Base-by-base conservation (phyloP, 495 filamentous ascomycete species). In the Chaetomium fimeti region DNA sequence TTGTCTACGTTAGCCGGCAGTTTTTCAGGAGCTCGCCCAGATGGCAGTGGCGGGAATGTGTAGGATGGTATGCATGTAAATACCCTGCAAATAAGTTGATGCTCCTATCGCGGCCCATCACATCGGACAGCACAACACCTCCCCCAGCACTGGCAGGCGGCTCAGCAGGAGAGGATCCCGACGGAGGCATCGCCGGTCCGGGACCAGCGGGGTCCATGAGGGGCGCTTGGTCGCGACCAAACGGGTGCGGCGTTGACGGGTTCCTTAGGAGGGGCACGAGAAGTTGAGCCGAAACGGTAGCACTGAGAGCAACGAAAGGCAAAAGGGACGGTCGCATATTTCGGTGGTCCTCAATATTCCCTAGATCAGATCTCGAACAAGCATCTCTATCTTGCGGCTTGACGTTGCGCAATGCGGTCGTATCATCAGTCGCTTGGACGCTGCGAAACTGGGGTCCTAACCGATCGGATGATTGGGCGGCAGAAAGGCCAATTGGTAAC, bases 81-180 rank as follows among this genome's bases (percentile, higher is more conserved):
- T 57, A 71, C 58, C 87, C 87, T 25, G 92, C 90, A 75, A 97
- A 98, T 63, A 96, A 89, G 64, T 92, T 93, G 72, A 98, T 92
- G 56, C 77, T 83, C 63, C 87, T 87, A 56, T 91, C 88, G 66
- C 87, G 87, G 16, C 90, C 90, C 66, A 98, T 87, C 18, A 97
- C 88, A 71, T 98, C 95, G 25, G 90, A 89, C 54, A 98, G 85
- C 40, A 91, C 84, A 45, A 82, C 79, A 3, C 72, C 67, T 38
- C 72, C 71, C 20, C 77, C 67, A 28, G 72, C 57, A 2, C 73
- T 71, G 24, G 81, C 68, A 9, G 84, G 77, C 47, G 79, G 79
- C 28, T 74, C 67, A 24, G 74, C 67, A 32, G 79, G 71, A 28
- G 70, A 61, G 3, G 66, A 58, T 28, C 66, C 69, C 29, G 75